These are phyloP conservation scores for Lepidopterella palustris DNA, from an alignment of 495 filamentous ascomycete species.

Conservation along the genomic window DNA sequence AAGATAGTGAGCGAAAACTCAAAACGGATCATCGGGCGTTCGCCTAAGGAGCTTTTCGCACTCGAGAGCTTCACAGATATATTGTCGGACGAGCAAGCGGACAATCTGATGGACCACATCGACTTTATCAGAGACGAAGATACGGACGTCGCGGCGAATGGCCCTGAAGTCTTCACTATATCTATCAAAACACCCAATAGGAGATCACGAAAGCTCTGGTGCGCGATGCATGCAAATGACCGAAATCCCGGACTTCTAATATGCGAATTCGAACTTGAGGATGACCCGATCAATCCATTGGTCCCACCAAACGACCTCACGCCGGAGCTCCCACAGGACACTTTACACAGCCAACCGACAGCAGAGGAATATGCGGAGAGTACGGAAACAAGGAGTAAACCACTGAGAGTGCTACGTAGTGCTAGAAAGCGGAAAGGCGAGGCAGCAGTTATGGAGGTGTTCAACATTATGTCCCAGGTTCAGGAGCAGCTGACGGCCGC, in stretches of 20 bases:
- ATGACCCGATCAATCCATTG: slow-evolving; percentile 68
- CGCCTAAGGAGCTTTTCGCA: slow-evolving; percentile 69
- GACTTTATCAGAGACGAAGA: slow-evolving; percentile 81
- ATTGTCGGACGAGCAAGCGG: slow-evolving; percentile 71
- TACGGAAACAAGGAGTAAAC: slow-evolving; percentile 66
- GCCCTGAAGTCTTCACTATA: slow-evolving; percentile 81
- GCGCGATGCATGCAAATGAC: slow-evolving; percentile 71
- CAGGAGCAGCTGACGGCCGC: slow-evolving; percentile 71
- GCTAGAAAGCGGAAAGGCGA: slow-evolving; percentile 73
- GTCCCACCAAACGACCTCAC: slow-evolving; percentile 49
- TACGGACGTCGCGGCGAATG: slow-evolving; percentile 61
- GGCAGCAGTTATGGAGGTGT: slow-evolving; percentile 86
- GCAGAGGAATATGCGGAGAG: slow-evolving; percentile 66
- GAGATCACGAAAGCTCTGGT: slow-evolving; percentile 68
- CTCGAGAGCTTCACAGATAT: slow-evolving; percentile 73
- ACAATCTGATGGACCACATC: slow-evolving; percentile 76
- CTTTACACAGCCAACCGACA: slow-evolving; percentile 60
- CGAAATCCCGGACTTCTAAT: slow-evolving; percentile 65
- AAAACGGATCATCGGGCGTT: slow-evolving; percentile 66
- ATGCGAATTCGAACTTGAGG: slow-evolving; percentile 88
- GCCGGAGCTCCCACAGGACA: slow-evolving; percentile 63
- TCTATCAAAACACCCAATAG: slow-evolving; percentile 52
- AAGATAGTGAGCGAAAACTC: slow-evolving; percentile 86
- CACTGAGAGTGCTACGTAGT: slow-evolving; percentile 71
- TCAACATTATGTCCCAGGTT: slow-evolving; percentile 84